phyloP scores from a whole-genome alignment of 768 basidiomycete genomes.

The Brasilioporus rufonigricans region DNA sequence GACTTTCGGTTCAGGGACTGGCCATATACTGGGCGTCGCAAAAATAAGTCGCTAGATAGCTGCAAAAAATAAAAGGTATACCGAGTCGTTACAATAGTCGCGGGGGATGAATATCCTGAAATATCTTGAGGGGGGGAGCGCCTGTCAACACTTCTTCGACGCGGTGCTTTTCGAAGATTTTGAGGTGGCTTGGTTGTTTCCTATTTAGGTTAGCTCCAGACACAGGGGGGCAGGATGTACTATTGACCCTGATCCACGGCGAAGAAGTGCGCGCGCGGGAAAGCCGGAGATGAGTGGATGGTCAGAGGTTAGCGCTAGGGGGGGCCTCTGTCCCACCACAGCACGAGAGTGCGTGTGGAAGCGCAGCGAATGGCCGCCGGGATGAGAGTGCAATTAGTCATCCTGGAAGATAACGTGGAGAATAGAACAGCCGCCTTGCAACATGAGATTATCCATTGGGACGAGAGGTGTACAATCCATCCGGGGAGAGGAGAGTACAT shows the following conservation, averaged over 20 bases:
- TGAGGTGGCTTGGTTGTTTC: slow-evolving; percentile 11
- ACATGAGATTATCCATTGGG: not conserved
- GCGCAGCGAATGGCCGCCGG: slow-evolving; percentile 24
- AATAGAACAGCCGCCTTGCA: slow-evolving; percentile 4
- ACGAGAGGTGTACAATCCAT: not conserved
- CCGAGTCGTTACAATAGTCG: not conserved
- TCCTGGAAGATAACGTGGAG: slow-evolving; percentile 15
- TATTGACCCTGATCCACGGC: slow-evolving; percentile 31
- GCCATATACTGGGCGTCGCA: slow-evolving; percentile 5
- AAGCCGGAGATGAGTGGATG: slow-evolving; percentile 18
- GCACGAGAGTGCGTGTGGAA: slow-evolving; percentile 22
- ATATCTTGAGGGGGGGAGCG: slow-evolving; percentile 22
- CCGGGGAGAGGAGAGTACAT: not conserved
- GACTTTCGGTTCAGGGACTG: slow-evolving; percentile 2
- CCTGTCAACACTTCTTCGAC: slow-evolving; percentile 22
- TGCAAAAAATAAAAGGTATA: not conserved
- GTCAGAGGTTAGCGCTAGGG: slow-evolving; percentile 3
- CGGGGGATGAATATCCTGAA: slow-evolving; percentile 23
- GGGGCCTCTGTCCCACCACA: not conserved
- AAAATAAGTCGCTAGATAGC: slow-evolving; percentile 25
- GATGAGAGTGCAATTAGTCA: slow-evolving; percentile 19
- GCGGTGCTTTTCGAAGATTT: slow-evolving; percentile 32
- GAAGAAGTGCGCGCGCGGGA: slow-evolving; percentile 27
- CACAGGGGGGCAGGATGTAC: slow-evolving; percentile 12
- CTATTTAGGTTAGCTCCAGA: slow-evolving; percentile 6